A percentile compares a stretch with the other conserved stretches of the same genome.
Conservation (phyloP, 305 asterid species). For the Plantago rigida region DNA sequence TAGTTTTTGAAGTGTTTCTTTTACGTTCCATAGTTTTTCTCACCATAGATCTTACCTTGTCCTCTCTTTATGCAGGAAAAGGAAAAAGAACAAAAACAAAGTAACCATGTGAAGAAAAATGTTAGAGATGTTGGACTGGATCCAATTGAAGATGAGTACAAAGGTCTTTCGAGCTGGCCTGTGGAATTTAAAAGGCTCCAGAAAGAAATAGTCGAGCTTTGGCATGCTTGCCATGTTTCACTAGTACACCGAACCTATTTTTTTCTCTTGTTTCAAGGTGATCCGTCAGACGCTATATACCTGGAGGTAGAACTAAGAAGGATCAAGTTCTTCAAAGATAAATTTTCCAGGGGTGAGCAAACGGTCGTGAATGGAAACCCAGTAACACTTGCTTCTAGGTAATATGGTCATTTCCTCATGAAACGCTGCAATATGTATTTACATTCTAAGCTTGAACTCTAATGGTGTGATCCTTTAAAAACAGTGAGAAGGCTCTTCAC, state of each 20-base stretch:
- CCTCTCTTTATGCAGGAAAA: constrained; percentile 32
- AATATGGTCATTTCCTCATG: constrained; percentile 5
- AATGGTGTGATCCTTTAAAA: constrained; percentile 11
- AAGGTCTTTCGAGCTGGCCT: constrained; percentile 49
- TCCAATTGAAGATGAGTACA: constrained; percentile 60
- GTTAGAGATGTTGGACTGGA: constrained; percentile 76
- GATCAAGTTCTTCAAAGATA: constrained; percentile 57
- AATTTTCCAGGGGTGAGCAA: constrained; percentile 50
- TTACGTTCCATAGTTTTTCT: neutral
- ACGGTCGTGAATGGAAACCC: constrained; percentile 51
- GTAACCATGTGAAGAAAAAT: constrained; percentile 40
- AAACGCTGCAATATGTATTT: neutral
- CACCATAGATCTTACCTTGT: neutral
- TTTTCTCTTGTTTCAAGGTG: constrained; percentile 79
- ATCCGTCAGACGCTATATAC: constrained; percentile 75
- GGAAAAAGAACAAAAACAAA: constrained; percentile 31
- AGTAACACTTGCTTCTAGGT: constrained; percentile 65
- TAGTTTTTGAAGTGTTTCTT: neutral
- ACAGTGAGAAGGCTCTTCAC: constrained; percentile 59
- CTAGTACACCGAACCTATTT: constrained; percentile 78
- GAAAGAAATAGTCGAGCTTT: constrained; percentile 67
- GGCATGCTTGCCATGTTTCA: constrained; percentile 77
- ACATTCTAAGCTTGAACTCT: neutral
- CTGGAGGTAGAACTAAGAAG: constrained; percentile 81
- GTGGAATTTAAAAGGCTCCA: constrained; percentile 69